Evolutionary conservation across 208 protist species (phyloP), one percentile per base, ranked within the genome.

Genomic region (Leishmania martiniquensis): DNA sequence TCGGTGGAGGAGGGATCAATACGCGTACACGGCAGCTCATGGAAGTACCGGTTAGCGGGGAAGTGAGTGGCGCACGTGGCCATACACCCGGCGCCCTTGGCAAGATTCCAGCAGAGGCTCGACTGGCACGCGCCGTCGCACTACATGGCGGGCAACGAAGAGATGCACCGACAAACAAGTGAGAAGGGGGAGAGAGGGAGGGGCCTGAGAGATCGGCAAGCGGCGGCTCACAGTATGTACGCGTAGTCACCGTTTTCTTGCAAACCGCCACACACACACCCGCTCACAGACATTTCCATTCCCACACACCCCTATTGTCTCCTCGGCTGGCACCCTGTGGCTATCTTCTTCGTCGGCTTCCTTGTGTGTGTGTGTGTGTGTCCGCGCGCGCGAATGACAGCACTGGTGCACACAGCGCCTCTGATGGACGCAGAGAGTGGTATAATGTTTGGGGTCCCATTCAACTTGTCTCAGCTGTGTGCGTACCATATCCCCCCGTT

Each of bases 281-380:
- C 55, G 55, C n/a, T 60, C n/a, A 60, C 32, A n/a, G 25, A 4
- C 55, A 13, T 34, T 6, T 15, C 2, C 12, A 1, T 60, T 34
- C n/a, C 3, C 55, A 25, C 15, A 65, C 10, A 4, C 34, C 12
- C 32, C 60, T 65, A n/a, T 42, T 17, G 17, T 42, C 34, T 47
- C 4, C 63, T 68, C 29, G 63, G 20, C 9, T 39, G 10, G 7
- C 22, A n/a, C 32, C 32, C 55, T 29, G 25, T 15, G 10, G 42
- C 39, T 3, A 67, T 44, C 72, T 15, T 72, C 29, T 79, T 54
- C 25, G 1, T 52, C n/a, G n/a, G n/a, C n/a, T 20, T 75, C 13
- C 42, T 39, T 57, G 62, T 69, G 51, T 72, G 60, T 45, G 65
- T 63, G 63, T 39, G 79, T 34, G 65, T 55, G 73, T 49, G 65